Conservation (phyloP, 202 grass and related monocot species). For the Digitaria exilis region DNA sequence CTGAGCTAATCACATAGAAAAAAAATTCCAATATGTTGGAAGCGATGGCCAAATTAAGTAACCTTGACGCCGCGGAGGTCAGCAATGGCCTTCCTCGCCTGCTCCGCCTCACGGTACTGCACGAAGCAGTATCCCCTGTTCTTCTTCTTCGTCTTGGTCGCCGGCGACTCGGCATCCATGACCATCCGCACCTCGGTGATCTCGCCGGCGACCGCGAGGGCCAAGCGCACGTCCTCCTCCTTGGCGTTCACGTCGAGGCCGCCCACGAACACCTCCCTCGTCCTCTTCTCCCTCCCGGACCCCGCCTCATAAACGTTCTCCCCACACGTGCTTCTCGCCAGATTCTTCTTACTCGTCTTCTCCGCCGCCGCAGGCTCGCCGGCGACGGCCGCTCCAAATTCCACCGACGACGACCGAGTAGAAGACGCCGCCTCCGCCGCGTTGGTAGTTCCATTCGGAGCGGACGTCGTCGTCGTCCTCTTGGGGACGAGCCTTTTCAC, state of each 20-base stretch:
- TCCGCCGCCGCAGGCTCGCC: constrained; percentile 8
- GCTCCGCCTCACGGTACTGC: constrained; percentile 47
- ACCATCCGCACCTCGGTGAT: constrained; percentile 61
- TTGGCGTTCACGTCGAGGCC: constrained; percentile 48
- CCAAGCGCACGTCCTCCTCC: constrained; percentile 61
- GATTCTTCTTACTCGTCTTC: constrained; percentile 9
- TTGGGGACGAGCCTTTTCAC: constrained; percentile 31
- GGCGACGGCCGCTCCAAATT: neutral
- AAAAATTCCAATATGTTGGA: neutral
- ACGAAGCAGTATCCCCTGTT: constrained; percentile 74
- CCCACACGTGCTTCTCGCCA: neutral
- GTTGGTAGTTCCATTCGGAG: neutral
- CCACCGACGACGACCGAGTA: neutral
- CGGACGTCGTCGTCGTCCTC: constrained; percentile 25
- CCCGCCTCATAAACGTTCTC: constrained; percentile 15
- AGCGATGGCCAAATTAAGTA: neutral
- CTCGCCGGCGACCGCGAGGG: constrained; percentile 49
- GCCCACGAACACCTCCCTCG: constrained; percentile 71
- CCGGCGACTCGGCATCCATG: constrained; percentile 7
- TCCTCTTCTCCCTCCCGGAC: constrained; percentile 41
- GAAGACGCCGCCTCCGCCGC: neutral
- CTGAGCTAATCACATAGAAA: neutral
- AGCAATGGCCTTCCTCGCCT: constrained; percentile 59
- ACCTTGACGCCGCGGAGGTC: constrained; percentile 63
- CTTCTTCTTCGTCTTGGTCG: too few species aligned